Percentiles rank a stretch among this genome's conserved stretches.
Evolutionary conservation across 176 grass and related monocot genomes (phyloP).

Genomic region (Avena insularis): DNA sequence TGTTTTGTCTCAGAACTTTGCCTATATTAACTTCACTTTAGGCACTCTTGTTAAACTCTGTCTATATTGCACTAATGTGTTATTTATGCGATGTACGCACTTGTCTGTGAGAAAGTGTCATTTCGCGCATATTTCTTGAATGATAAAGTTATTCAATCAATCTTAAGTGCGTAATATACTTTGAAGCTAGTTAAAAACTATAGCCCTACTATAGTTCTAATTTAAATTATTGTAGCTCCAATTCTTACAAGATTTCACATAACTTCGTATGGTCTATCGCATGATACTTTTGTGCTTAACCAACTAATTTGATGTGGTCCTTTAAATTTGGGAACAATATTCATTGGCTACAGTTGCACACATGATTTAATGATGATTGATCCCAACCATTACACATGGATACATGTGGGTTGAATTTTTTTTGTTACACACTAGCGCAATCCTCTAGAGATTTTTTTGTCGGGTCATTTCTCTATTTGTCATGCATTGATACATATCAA

Average conservation of each 20-base stretch:
- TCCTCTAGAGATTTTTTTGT: too few relatives aligned
- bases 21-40: constrained; percentile 77
- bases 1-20: constrained; percentile 25
- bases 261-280: neutral
- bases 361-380: neutral
- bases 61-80: too few relatives aligned
- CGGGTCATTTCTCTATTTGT: too few relatives aligned
- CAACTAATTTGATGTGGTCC: neutral
- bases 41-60: constrained; percentile 52
- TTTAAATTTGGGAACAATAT: neutral
- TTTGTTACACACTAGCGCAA: neutral
- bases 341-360: neutral
- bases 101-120: constrained; percentile 40
- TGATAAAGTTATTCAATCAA: neutral
- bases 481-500: too few relatives aligned
- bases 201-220: neutral
- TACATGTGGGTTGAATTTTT: neutral
- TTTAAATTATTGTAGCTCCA: neutral
- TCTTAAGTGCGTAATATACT: neutral
- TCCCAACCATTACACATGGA: neutral
- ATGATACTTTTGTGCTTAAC: neutral
- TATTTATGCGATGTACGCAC: too few relatives aligned
- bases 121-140: neutral
- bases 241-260: neutral
- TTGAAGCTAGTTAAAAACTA: constrained; percentile 1